Conservation (phyloP, 495 filamentous ascomycete species). For the Lindgomyces ingoldianus region DNA sequence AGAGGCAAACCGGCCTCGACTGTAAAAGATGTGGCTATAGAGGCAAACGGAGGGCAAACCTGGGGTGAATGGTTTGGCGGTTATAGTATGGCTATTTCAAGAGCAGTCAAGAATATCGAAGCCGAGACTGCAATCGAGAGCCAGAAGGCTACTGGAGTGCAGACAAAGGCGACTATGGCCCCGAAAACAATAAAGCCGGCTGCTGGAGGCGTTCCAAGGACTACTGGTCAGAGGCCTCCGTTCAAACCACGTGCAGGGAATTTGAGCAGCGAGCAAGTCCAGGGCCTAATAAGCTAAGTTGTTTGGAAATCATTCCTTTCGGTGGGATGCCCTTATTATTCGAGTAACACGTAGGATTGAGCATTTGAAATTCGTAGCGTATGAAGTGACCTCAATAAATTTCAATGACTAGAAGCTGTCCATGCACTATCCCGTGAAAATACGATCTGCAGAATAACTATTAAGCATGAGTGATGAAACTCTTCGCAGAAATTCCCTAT, state of each 20-base stretch:
- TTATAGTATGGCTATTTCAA: slow-evolving; percentile 36
- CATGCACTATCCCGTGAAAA: not conserved
- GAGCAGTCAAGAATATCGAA: slow-evolving; percentile 36
- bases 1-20: not conserved
- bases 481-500: too few relatives aligned
- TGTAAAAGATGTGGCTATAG: not conserved
- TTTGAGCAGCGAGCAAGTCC: slow-evolving; percentile 29
- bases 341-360: not conserved
- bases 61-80: slow-evolving; percentile 38
- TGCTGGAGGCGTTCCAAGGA: slow-evolving; percentile 5
- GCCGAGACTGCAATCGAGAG: slow-evolving; percentile 29
- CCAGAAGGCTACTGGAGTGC: slow-evolving; percentile 10
- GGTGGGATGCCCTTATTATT: not conserved
- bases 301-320: not conserved
- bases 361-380: not conserved
- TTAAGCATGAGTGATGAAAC: too few relatives aligned
- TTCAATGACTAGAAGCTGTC: not conserved
- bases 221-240: slow-evolving; percentile 11
- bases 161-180: slow-evolving; percentile 4
- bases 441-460: not conserved
- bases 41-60: not conserved
- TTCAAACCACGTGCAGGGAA: slow-evolving; percentile 23
- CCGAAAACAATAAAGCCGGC: not conserved
- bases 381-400: not conserved
- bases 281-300: slow-evolving; percentile 22